These are phyloP conservation scores for Amylocarpus encephaloides DNA, from an alignment of 2,329 filamentous ascomycete genomes.

Conservation along the genomic window DNA sequence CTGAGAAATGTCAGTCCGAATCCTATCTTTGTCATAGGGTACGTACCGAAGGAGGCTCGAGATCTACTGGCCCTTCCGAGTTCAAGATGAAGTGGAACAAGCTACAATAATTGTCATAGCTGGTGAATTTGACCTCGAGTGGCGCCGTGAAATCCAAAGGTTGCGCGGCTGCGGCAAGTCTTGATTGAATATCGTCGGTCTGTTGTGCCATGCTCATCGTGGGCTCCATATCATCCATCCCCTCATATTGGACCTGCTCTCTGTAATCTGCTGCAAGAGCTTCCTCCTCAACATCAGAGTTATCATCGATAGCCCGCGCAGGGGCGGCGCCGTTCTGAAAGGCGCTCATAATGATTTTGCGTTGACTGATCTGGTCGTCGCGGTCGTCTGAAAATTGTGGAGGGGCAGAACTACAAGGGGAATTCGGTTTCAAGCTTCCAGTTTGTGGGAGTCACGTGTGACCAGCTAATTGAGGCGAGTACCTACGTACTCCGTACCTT, in stretches of 20 bases:
- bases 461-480: too few species aligned
- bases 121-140: constrained; percentile 94
- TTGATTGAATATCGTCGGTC: constrained; percentile 86
- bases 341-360: constrained; percentile 45
- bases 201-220: constrained; percentile 65
- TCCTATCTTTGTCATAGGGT: constrained; percentile 1
- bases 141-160: constrained; percentile 94
- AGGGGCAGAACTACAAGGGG: constrained; percentile 17
- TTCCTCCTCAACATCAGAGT: constrained; percentile 95
- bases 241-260: constrained; percentile 92
- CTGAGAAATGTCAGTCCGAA: constrained; percentile 41
- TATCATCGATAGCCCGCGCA: constrained; percentile 60
- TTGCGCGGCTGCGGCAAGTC: constrained; percentile 84
- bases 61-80: constrained; percentile 95
- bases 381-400: constrained; percentile 14
- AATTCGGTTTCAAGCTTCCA: constrained; percentile 6
- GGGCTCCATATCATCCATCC: constrained; percentile 74
- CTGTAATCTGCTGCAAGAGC: constrained; percentile 91
- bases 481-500: too few species aligned
- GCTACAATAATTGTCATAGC: constrained; percentile 99
- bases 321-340: constrained; percentile 57
- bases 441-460: constrained; percentile 5
- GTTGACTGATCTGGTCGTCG: background rate
- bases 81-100: constrained; percentile 99
- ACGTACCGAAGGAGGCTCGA: constrained; percentile 92